A percentile compares a stretch with the other conserved stretches of the same genome.
These are phyloP conservation scores for Podaxis sp. DNA, from an alignment of 768 basidiomycete genomes.

Conservation along the genomic window DNA sequence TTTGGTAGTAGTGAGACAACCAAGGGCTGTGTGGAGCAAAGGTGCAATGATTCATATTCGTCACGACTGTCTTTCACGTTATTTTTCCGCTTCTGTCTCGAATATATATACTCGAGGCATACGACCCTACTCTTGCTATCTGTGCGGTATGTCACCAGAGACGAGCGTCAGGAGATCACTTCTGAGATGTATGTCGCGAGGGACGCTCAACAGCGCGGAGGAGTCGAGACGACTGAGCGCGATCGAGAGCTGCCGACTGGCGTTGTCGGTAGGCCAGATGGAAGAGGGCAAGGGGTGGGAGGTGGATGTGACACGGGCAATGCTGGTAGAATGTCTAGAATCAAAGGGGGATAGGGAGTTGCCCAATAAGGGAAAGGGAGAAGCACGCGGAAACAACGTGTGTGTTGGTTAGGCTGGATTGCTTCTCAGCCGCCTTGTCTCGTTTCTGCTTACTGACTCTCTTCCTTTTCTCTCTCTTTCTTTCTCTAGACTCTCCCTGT, in stretches of 20 bases:
- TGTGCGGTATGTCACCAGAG: neutral
- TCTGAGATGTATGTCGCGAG: neutral
- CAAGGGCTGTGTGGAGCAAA: no score
- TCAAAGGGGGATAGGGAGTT: no score
- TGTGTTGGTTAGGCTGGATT: neutral
- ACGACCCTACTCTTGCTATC: neutral
- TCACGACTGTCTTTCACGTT: no score
- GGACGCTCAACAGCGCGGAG: neutral
- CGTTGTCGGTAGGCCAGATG: neutral
- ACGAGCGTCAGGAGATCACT: neutral
- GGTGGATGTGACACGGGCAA: constrained; percentile 2
- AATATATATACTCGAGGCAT: no score
- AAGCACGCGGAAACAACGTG: constrained; percentile 8
- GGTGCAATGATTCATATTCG: no score
- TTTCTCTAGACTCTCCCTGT: constrained; percentile 27
- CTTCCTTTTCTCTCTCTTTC: constrained; percentile 20
- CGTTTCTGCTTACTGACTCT: constrained; percentile 22
- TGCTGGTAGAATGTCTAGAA: neutral
- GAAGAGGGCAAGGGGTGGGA: neutral
- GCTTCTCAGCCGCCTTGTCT: constrained; percentile 23
- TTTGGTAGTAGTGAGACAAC: no score
- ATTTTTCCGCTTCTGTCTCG: no score
- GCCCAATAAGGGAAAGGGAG: constrained; percentile 3
- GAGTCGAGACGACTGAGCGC: constrained; percentile 1
- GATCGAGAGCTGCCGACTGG: constrained; percentile 6